phyloP scores from a whole-genome alignment of 345 rosid species.

The Citrus mangshanensis region DNA sequence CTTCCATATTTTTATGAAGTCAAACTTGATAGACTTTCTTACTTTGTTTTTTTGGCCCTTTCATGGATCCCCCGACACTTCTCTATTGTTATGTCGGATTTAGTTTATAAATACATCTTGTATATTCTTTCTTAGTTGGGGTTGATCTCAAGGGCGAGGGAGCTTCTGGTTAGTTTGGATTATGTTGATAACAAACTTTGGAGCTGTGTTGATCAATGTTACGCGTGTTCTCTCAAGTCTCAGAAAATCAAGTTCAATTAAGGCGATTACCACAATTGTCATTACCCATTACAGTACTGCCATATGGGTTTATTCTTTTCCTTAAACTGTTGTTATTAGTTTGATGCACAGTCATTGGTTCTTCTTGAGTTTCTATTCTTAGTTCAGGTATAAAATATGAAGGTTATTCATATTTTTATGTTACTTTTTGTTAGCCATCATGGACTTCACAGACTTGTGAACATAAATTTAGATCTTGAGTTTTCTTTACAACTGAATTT shows the following conservation, averaged over 20 bases:
- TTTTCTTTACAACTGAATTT: neutral
- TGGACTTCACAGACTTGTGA: neutral
- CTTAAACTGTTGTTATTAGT: neutral
- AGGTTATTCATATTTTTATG: neutral
- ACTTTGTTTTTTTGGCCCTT: conserved; percentile 5
- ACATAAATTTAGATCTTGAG: neutral
- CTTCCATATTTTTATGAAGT: conserved; percentile 12
- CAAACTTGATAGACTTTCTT: conserved; percentile 12
- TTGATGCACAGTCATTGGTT: neutral
- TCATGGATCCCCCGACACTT: neutral
- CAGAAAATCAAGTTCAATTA: neutral
- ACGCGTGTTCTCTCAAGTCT: neutral
- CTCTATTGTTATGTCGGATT: neutral
- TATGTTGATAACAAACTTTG: neutral
- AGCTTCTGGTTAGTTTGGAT: neutral
- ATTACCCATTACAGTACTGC: neutral
- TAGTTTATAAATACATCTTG: neutral
- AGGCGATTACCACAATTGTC: neutral
- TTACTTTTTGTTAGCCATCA: neutral
- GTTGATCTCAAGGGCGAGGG: neutral
- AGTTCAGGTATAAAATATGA: neutral
- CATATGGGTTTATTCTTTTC: neutral
- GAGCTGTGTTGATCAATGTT: neutral
- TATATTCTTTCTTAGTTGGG: neutral
- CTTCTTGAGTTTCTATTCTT: neutral